Base-by-base conservation (phyloP, 2,329 filamentous ascomycete genomes). In the Colletotrichum euphorbiae region DNA sequence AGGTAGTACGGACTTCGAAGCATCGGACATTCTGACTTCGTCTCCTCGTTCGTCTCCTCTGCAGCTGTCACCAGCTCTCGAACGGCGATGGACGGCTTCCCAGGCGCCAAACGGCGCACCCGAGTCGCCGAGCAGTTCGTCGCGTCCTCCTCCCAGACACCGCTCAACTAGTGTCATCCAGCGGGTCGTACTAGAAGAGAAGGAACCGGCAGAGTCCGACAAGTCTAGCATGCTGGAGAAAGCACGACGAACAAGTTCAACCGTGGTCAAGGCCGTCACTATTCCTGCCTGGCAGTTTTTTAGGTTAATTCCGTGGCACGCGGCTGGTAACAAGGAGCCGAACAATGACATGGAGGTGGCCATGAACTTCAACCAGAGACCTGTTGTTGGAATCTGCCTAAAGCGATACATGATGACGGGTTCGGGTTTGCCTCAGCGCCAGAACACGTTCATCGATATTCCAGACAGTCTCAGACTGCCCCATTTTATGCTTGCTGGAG, bases 281-380 rank as follows among this genome's bases (percentile, higher is more conserved):
- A 97, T 98, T 83, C 95, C 95, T 42, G 96, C 96, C 2, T 98
- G 94, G 94, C 95, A 98, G 75, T 97, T 98, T 75, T 98, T 98
- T 80, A 93, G 92, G 74, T 83, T 98, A 28, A 93, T 98, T 73
- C 94, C 94, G 31, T 98, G 94, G 94, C 94, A 97, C 76, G 93
- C 93, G 2, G 76, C 85, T 3, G 79, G 81, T 4, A 83, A 83
- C 68, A 80, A 77, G 52, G 84, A 87, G 61, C 87, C 87, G 4
- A 78, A 79, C 61, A 88, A 85, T 69, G 92, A 97, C 75, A 86
- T 89, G 2, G 93, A 97, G 74, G 92, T 98, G 9, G 93, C 92
- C n/a, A 88, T 90, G 59, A 94, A 97, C 75, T 97, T 98, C 75
- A 91, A 92, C 36, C 87, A 91, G 75, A 87, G 93, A 12, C 96